Evolutionary conservation across 176 grass and related monocot genomes (phyloP).

Genomic region (Oryza punctata): DNA sequence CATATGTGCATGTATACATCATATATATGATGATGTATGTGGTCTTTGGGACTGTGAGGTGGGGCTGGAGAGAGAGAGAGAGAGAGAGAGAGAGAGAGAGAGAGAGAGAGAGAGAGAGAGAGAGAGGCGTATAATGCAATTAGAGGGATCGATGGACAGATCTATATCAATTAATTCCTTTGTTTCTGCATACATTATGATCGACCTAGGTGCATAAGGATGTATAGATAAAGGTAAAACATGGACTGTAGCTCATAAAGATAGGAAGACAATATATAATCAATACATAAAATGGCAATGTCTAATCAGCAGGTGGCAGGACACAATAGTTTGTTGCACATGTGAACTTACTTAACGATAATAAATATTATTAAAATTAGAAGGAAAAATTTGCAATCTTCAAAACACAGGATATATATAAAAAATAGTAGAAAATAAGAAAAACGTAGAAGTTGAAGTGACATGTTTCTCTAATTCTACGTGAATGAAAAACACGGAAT

Average conservation of each 20-base stretch:
- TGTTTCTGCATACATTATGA: neutral
- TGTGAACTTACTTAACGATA: neutral
- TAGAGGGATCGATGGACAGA: neutral
- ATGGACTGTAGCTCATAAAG: slow-evolving; percentile 15
- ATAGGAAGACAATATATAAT: neutral
- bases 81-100: too few relatives aligned
- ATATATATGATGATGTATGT: neutral
- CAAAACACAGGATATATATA: too few relatives aligned
- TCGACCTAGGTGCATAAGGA: neutral
- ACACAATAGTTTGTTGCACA: neutral
- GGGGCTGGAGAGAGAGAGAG: neutral
- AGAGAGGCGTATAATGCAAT: neutral
- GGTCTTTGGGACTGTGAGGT: neutral
- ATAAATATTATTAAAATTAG: neutral
- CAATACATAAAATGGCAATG: neutral
- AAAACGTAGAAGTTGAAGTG: too few relatives aligned
- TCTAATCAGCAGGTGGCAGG: neutral
- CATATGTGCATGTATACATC: neutral
- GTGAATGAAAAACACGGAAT: too few relatives aligned
- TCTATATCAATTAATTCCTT: neutral
- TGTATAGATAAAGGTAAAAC: neutral
- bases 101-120: too few relatives aligned
- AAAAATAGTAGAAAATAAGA: too few relatives aligned
- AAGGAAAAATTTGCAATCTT: neutral
- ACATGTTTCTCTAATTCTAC: too few relatives aligned